These are phyloP conservation scores for Orbilia ellipsospora DNA, from an alignment of 2,329 filamentous ascomycete genomes.

Conservation along the genomic window DNA sequence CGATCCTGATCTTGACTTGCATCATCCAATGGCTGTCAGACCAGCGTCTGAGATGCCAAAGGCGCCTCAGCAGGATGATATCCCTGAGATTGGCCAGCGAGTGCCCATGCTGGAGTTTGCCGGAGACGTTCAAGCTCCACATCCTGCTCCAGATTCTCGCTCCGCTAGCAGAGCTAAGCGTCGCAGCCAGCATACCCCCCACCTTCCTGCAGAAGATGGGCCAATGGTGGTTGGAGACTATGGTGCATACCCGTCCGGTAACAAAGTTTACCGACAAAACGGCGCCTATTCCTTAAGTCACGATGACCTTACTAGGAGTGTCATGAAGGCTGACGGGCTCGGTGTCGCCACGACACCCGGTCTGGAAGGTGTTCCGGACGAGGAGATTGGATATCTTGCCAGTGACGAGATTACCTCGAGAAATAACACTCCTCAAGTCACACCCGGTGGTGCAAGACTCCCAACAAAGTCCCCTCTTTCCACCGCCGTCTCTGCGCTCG, in stretches of 20 bases:
- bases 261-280: conserved; percentile 46
- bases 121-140: conserved; percentile 95
- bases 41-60: conserved; percentile 40
- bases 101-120: conserved; percentile 94
- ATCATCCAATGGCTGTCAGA: conserved; percentile 53
- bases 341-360: conserved; percentile 66
- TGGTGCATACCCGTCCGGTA: conserved; percentile 43
- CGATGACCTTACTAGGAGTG: conserved; percentile 69
- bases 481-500: conserved; percentile 61
- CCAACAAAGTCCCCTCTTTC: conserved; percentile 50
- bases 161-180: conserved; percentile 57
- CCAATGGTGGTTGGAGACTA: conserved; percentile 59
- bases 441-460: conserved; percentile 61
- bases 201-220: conserved; percentile 36
- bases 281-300: conserved; percentile 76
- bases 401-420: conserved; percentile 84
- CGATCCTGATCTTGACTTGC: conserved; percentile 47
- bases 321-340: conserved; percentile 57
- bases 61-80: conserved; percentile 52
- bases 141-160: conserved; percentile 67
- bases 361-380: conserved; percentile 79
- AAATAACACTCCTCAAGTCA: conserved; percentile 74
- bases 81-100: conserved; percentile 84
- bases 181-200: conserved; percentile 60
- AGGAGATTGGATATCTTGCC: conserved; percentile 89